phyloP scores from a whole-genome alignment of 805 yeast species.

The Nakazawaea ambrosiae region DNA sequence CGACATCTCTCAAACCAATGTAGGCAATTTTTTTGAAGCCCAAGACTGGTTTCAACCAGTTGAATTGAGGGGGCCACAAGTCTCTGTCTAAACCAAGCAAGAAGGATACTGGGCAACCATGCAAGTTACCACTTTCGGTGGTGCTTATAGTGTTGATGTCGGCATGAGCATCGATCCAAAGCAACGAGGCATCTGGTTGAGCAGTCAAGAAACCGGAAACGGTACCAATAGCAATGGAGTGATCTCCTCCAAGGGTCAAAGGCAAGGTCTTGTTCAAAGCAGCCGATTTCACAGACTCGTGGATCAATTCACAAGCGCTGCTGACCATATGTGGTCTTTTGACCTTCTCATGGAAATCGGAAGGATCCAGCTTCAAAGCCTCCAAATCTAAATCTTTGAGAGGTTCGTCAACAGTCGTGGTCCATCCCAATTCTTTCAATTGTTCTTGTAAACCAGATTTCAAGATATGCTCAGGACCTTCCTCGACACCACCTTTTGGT shows the following conservation, averaged over 20 bases:
- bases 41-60: slow-evolving; percentile 64
- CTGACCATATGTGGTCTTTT: slow-evolving; percentile 78
- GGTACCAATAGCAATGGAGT: slow-evolving; percentile 92
- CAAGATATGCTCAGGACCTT: slow-evolving; percentile 80
- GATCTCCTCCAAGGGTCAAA: slow-evolving; percentile 92
- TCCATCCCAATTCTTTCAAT: slow-evolving; percentile 69
- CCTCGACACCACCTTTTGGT: slow-evolving; percentile 87
- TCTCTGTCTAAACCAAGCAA: slow-evolving; percentile 72
- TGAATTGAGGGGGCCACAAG: slow-evolving; percentile 63
- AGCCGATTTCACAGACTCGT: slow-evolving; percentile 48
- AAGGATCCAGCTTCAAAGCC: slow-evolving; percentile 29
- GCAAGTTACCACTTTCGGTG: slow-evolving; percentile 84
- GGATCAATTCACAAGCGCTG: slow-evolving; percentile 58
- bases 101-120: slow-evolving; percentile 95
- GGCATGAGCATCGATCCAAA: slow-evolving; percentile 99
- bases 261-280: slow-evolving; percentile 52
- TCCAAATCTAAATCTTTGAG: slow-evolving; percentile 41
- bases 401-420: slow-evolving; percentile 44
- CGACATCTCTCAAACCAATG: slow-evolving; percentile 93
- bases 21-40: slow-evolving; percentile 72
- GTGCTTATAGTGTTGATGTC: slow-evolving; percentile 87
- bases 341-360: slow-evolving; percentile 47
- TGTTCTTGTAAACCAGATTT: slow-evolving; percentile 64
- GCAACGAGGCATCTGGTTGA: slow-evolving; percentile 79
- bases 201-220: slow-evolving; percentile 74